A percentile compares a stretch with the other conserved stretches of the same genome.
These are phyloP conservation scores for Astrothelium macrocarpum DNA, from an alignment of 495 filamentous ascomycete genomes.

Conservation along the genomic window DNA sequence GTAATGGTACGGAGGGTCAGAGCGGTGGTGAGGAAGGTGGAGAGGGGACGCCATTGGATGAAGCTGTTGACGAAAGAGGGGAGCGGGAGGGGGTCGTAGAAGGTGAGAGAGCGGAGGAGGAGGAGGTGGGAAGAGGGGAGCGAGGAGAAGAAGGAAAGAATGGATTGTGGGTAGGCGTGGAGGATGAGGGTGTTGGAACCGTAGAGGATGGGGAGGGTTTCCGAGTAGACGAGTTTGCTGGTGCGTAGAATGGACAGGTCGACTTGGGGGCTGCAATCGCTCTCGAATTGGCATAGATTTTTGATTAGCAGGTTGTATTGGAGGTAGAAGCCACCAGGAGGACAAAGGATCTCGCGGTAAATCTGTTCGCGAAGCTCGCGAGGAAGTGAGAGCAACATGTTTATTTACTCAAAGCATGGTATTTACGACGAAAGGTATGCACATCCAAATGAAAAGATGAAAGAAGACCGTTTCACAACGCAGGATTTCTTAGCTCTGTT, in stretches of 20 bases:
- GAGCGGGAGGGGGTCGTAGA: not conserved
- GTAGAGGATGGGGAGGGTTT: conserved; percentile 2
- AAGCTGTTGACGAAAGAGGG: not conserved
- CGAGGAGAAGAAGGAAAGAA: not conserved
- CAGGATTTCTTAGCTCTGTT: no score
- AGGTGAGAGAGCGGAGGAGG: not conserved
- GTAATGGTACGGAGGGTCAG: not conserved
- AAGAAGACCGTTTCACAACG: not conserved
- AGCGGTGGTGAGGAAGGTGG: not conserved
- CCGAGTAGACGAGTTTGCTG: not conserved
- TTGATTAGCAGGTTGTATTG: not conserved
- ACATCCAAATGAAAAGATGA: not conserved
- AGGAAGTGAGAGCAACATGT: not conserved
- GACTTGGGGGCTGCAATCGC: not conserved
- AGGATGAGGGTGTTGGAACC: not conserved
- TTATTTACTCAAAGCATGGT: not conserved
- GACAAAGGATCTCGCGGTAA: not conserved
- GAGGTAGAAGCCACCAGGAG: not conserved
- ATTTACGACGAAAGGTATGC: not conserved
- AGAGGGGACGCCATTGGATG: not conserved
- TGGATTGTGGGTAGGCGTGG: not conserved
- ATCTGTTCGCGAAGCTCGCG: not conserved
- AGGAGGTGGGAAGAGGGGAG: not conserved
- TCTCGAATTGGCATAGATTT: not conserved
- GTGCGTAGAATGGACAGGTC: not conserved